Conservation (phyloP, 192 early-diverging fungal genomes). For the Mortierella claussenii region DNA sequence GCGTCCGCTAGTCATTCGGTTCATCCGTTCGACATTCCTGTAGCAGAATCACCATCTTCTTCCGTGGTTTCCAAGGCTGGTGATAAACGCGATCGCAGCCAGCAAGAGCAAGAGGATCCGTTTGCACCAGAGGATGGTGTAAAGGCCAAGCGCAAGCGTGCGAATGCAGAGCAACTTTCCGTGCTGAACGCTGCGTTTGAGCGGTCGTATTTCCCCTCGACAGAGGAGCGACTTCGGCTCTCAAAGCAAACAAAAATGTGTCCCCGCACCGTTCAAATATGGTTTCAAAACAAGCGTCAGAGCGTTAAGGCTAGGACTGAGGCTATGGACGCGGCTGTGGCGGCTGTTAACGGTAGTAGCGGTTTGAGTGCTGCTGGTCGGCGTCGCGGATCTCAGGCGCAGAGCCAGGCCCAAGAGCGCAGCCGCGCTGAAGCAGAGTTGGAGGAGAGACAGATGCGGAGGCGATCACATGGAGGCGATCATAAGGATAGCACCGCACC, state of each 20-base stretch:
- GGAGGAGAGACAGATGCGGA: background rate
- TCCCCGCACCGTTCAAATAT: constrained; percentile 93
- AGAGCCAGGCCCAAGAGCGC: background rate
- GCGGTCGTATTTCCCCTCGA: constrained; percentile 84
- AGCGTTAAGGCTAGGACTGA: constrained; percentile 69
- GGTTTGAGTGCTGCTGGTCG: too few species aligned
- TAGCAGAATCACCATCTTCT: background rate
- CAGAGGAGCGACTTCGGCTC: constrained; percentile 79
- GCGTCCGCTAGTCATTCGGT: constrained; percentile 24
- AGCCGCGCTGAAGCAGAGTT: background rate
- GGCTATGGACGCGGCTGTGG: constrained; percentile 45
- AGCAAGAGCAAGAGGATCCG: constrained; percentile 22
- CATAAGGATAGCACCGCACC: background rate
- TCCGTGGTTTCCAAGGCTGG: constrained; percentile 3
- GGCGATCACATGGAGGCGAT: background rate
- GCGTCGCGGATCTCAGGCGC: constrained; percentile 16
- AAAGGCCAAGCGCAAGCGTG: constrained; percentile 83
- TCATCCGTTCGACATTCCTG: constrained; percentile 32
- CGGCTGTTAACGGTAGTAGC: constrained; percentile 6
- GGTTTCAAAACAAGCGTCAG: constrained; percentile 97
- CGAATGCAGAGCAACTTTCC: constrained; percentile 79
- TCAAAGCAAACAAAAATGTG: constrained; percentile 88
- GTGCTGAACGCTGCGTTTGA: constrained; percentile 83
- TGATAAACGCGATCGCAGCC: constrained; percentile 23
- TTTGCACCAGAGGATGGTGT: constrained; percentile 50